Conservation (phyloP, 169 alveolate species). For the Condylostoma magnum region DNA sequence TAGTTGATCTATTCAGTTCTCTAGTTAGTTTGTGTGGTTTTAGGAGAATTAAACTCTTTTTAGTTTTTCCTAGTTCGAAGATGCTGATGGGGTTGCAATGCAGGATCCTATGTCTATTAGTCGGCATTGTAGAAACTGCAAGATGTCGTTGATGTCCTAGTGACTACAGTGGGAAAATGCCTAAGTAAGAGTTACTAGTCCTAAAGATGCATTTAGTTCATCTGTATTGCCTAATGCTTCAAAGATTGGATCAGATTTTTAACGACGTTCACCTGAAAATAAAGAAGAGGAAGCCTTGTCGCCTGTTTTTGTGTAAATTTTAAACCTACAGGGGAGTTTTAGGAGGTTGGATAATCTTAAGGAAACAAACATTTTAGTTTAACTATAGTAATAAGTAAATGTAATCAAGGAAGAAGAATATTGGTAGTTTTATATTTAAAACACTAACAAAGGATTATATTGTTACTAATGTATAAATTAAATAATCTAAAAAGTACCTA, state of each 20-base stretch:
- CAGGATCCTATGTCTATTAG: constrained; percentile 56
- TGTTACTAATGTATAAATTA: no score
- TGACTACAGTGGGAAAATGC: background rate
- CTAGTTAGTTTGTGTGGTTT: constrained; percentile 23
- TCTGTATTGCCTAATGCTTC: constrained; percentile 53
- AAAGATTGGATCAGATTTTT: constrained; percentile 36
- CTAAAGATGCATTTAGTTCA: constrained; percentile 55
- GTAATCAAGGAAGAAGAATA: no score
- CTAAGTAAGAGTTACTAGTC: constrained; percentile 26
- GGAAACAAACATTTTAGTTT: no score
- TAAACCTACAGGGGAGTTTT: no score
- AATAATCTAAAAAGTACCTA: no score
- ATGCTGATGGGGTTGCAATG: constrained; percentile 52
- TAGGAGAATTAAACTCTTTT: constrained; percentile 38
- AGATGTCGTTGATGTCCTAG: background rate
- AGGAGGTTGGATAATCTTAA: no score
- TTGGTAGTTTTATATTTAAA: no score
- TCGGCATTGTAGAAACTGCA: constrained; percentile 38
- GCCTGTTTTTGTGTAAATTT: constrained; percentile 58
- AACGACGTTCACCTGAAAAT: constrained; percentile 46
- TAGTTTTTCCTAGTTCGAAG: constrained; percentile 28
- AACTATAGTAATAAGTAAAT: no score
- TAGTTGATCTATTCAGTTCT: constrained; percentile 53
- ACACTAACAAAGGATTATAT: no score
- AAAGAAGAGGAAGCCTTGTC: constrained; percentile 52